Evolutionary conservation across 1,284 basidiomycete genomes (phyloP).

Genomic region (Malassezia caprae): DNA sequence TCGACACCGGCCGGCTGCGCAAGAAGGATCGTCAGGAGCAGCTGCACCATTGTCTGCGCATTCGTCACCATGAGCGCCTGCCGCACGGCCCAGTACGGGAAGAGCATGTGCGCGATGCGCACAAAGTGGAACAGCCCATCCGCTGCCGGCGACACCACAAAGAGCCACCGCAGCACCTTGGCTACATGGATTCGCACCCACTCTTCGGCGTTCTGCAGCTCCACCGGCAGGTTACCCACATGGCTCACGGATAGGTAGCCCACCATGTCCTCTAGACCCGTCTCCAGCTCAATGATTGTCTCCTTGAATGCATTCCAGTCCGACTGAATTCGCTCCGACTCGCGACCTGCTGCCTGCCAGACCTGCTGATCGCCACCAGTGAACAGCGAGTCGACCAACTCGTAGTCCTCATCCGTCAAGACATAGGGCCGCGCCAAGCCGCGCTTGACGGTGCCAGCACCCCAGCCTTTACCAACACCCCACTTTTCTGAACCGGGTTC

Average conservation of each 20-base stretch:
- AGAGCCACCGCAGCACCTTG: constrained; percentile 36
- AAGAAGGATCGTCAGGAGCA: constrained; percentile 38
- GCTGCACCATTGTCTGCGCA: constrained; percentile 41
- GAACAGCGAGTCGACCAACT: constrained; percentile 33
- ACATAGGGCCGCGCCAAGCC: constrained; percentile 39
- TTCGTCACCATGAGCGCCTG: constrained; percentile 44
- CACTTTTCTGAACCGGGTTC: constrained; percentile 38
- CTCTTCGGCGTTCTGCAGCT: constrained; percentile 40
- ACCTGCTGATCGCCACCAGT: constrained; percentile 25
- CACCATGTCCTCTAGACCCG: constrained; percentile 36
- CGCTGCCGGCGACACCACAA: constrained; percentile 37
- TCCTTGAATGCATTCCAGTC: constrained; percentile 43
- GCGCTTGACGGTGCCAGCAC: constrained; percentile 45
- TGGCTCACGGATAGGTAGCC: constrained; percentile 34
- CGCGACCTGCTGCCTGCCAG: constrained; percentile 36
- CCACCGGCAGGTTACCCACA: constrained; percentile 36
- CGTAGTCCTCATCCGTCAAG: constrained; percentile 25
- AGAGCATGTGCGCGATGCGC: constrained; percentile 38
- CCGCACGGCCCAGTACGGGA: constrained; percentile 47
- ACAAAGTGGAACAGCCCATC: constrained; percentile 40
- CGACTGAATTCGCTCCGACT: constrained; percentile 24
- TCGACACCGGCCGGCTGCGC: constrained; percentile 43
- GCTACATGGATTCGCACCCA: constrained; percentile 39
- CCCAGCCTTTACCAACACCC: constrained; percentile 47
- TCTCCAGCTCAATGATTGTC: constrained; percentile 42